Percentiles rank a stretch among this genome's conserved stretches.
Conservation (phyloP, 78 protist genomes). For the Creolimax fragrantissima region DNA sequence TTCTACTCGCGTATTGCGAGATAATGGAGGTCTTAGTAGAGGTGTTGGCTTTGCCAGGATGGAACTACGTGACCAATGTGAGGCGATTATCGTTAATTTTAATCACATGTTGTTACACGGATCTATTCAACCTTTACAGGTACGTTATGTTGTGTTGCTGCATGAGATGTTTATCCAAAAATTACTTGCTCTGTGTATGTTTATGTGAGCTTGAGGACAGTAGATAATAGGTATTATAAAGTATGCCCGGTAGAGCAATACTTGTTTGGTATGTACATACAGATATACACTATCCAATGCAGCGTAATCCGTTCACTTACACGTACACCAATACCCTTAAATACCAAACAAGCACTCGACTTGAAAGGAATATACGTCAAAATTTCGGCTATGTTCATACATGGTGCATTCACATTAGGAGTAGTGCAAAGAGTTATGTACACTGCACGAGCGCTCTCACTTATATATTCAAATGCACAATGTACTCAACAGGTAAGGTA, state of each 20-base stretch:
- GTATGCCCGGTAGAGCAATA: neutral
- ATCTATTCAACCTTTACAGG: neutral
- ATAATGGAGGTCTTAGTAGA: neutral
- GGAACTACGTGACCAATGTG: conserved; percentile 10
- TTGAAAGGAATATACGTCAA: neutral
- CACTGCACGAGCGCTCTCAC: neutral
- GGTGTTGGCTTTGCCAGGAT: conserved; percentile 26
- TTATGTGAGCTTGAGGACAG: neutral
- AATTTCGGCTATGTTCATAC: neutral
- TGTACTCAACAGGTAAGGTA: neutral
- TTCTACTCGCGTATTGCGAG: conserved; percentile 24
- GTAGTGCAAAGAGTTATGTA: neutral
- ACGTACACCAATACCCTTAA: neutral
- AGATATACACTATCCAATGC: neutral
- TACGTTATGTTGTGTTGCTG: neutral
- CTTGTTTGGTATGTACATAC: neutral
- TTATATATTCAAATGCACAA: neutral
- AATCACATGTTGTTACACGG: neutral
- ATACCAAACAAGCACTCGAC: neutral
- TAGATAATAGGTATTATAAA: neutral
- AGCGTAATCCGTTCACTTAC: neutral
- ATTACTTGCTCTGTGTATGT: no score
- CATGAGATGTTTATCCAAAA: no score
- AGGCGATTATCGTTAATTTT: neutral
- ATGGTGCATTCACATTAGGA: neutral